Base-by-base conservation (phyloP, 768 basidiomycete species). In the Xerocomus potaroensis region DNA sequence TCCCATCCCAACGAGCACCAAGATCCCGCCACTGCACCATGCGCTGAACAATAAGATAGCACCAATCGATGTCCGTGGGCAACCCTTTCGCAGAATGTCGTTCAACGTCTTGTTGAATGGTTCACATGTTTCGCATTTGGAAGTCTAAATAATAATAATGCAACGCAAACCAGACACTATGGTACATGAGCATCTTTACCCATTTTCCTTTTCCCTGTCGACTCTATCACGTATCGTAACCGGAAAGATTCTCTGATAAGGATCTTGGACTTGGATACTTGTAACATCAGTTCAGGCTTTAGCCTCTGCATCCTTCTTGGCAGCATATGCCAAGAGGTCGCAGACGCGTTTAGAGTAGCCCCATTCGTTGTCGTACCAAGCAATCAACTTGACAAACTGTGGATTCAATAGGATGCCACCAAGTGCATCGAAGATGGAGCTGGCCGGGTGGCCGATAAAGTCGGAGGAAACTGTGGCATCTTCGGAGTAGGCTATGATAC, bases 311-410 rank as follows among this genome's bases (percentile, higher is more conserved):
- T 96, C 94, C 69, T 80, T 78, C 72, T 78, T 76, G 51, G 93
- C 90, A 51, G 81, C 84, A 72, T 69, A 91, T 54, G 81, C 72
- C 66, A 98, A 72, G 46, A 98, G 79, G 68, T 98, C 95, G 71
- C 84, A 83, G 44, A 95, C 93, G 65, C 93, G 85, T 67, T 74
- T 81, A 37, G 91, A 94, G 83, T 96, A 97, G 16, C 91, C 86
- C 85, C 84, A 91, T 72, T 92, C 88, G 70, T 91, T 92, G 72
- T 91, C 88, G 76, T 91, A 94, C 92, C 94, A 96, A 34, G 88
- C 67, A 66, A 98, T 84, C 61, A 96, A 81, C 81, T 98, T 98
- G 77, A 97, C 88, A 61, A 98, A 97, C 73, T 84, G 84, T 52
- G 73, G 61, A 83, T 87, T 96, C 66, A 98, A 82, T 65, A 83